Base-by-base conservation (phyloP, 495 filamentous ascomycete species). In the Corynascus novoguineensis region DNA sequence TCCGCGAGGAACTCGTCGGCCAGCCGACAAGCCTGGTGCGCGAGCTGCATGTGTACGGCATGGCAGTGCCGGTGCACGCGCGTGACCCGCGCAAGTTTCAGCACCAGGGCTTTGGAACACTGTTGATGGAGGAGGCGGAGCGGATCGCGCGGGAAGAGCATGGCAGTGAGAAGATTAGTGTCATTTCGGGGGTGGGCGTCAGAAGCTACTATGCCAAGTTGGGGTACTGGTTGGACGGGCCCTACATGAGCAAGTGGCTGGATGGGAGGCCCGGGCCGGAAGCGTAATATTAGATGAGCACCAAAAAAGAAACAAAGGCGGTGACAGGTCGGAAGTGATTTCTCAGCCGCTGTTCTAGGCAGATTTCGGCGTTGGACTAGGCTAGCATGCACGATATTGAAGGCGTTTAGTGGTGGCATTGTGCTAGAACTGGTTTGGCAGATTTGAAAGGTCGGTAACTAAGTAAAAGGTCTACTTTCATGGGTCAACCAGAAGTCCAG, bases 71-170 rank as follows among this genome's bases (percentile, higher is more conserved):
- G 1, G 84, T 98, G 52, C 93, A 98, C 68, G 91, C 88, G 10
- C 79, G 93, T 53, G 92, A 97, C 66, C 87, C 92, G 9, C 83
- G 85, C 66, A 98, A 98, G 71, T 97, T 96, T 74, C 93, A 98
- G 76, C 93, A 98, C 73, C 95, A 96, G 66, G 93, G 93, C 0
- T 98, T 95, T 64, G 93, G 93, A 25, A 97, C 95, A 3, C 70
- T 98, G 54, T 64, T 98, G 51, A 98, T 98, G 93, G 93, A 97
- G 69, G 91, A 97, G 74, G 93, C 93, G 1, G 95, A 98, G 72
- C 79, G 90, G 42, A 97, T 98, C 60, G 92, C 93, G 0, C 81
- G 89, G 42, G 85, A 96, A 51, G 93, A 98, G 72, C 93, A 98
- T 64, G 86, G 90, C 4, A 96, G 91, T 64, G 76, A 73, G 34